Conservation (phyloP, 768 basidiomycete species). For the Leccinum disarticulatum region DNA sequence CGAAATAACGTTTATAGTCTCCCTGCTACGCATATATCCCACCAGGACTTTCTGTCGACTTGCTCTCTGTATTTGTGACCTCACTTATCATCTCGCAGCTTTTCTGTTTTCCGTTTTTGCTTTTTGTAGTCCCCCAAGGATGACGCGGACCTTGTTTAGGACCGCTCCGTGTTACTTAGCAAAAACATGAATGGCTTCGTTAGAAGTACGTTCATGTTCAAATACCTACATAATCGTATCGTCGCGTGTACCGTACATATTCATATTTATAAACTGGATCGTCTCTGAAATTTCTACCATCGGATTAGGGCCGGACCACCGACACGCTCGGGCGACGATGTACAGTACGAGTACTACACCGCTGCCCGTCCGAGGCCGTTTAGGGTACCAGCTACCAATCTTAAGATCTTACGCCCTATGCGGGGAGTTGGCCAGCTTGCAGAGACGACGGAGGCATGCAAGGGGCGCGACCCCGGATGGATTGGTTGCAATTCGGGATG, state of each 20-base stretch:
- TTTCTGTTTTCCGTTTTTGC: background rate
- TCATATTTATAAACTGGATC: background rate
- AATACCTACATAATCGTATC: constrained; percentile 11
- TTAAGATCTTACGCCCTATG: too few species aligned
- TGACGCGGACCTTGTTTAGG: constrained; percentile 2
- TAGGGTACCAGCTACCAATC: too few species aligned
- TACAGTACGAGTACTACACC: too few species aligned
- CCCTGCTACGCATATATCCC: background rate
- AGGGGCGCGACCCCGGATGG: too few species aligned
- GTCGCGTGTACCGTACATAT: background rate
- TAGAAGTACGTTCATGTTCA: constrained; percentile 12
- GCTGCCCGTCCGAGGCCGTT: too few species aligned
- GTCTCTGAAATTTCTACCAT: background rate
- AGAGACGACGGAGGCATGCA: too few species aligned
- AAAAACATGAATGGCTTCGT: constrained; percentile 2
- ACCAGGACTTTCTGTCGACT: background rate
- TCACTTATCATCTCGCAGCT: background rate
- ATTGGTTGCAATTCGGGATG: too few species aligned
- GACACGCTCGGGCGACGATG: too few species aligned
- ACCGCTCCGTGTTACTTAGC: constrained; percentile 1
- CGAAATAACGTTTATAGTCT: background rate
- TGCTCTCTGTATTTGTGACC: constrained; percentile 4
- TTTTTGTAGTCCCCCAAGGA: background rate
- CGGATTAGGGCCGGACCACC: too few species aligned
- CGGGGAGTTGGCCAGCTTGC: too few species aligned